These are phyloP conservation scores for Xylariaceae sp. DNA, from an alignment of 2,329 filamentous ascomycete species.

Conservation along the genomic window DNA sequence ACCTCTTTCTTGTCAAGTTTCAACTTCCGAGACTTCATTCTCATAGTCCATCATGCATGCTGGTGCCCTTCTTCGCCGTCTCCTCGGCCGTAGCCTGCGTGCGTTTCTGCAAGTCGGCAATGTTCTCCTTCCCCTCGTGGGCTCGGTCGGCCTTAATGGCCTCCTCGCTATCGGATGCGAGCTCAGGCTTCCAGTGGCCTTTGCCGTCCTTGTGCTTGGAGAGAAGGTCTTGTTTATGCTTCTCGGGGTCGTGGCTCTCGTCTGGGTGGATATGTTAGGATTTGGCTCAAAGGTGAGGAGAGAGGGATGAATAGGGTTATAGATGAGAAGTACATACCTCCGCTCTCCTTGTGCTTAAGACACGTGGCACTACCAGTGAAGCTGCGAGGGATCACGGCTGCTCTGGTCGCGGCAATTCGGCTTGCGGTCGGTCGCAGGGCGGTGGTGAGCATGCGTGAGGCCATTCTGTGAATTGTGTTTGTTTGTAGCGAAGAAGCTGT, in stretches of 20 bases:
- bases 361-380: constrained; percentile 23
- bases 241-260: constrained; percentile 43
- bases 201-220: constrained; percentile 66
- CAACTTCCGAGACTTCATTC: no score
- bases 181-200: constrained; percentile 71
- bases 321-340: constrained; percentile 14
- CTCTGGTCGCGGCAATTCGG: constrained; percentile 24
- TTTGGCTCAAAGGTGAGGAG: not conserved
- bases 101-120: constrained; percentile 52
- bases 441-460: constrained; percentile 27
- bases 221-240: constrained; percentile 58
- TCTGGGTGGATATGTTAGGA: constrained; percentile 29
- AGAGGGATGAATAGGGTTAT: not conserved
- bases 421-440: constrained; percentile 21
- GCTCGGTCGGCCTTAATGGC: constrained; percentile 64
- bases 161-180: constrained; percentile 77
- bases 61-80: constrained; percentile 45
- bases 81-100: constrained; percentile 53
- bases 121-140: constrained; percentile 35
- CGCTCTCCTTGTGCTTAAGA: constrained; percentile 28
- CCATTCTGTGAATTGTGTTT: constrained; percentile 25
- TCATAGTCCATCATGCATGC: constrained; percentile 43
- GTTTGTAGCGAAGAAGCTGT: not conserved
- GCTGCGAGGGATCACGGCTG: constrained; percentile 20
- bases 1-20: no score